Evolutionary conservation across 2,329 filamentous ascomycete species (phyloP), one percentile per base, ranked within the genome.

Genomic region (Nothomitra cinnamomea): DNA sequence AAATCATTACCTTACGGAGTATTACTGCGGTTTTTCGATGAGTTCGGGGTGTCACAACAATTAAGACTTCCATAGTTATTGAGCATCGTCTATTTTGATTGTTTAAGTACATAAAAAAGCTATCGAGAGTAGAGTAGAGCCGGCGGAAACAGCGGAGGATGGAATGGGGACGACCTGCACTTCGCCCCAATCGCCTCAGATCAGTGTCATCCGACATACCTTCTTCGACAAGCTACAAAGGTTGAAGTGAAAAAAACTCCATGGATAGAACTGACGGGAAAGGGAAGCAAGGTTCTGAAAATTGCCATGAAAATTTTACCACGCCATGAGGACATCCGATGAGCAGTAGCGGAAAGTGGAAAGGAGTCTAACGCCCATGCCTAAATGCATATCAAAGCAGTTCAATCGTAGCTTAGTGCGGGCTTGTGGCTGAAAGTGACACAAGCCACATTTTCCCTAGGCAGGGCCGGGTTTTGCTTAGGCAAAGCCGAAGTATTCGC

Each of bases 401-500:
- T 22, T 17, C n/a, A 25, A 32, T 15, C 49, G 36, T 41, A 17
- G 32, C 45, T n/a, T 36, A n/a, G 21, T 51, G 43, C 38, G 25
- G 41, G 22, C 42, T 41, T 21, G 13, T n/a, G 24, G 32, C 8
- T 43, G 25, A 56, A 42, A 53, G 51, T 47, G 25, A 53, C 15
- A 47, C 48, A 28, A 5, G 25, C 41, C 32, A 54, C 38, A 51
- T 51, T 24, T 15, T 13, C 53, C 54, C 38, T 53, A 1, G 25
- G 17, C n/a, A 38, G 28, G 32, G 17, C n/a, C 42, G 51, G 12
- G 41, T 35, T 53, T 55, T 54, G 35, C 61, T 74, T 83, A 96
- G 62, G 92, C 90, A 69, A 98, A 96, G 57, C 92, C 92, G 68
- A 98, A 98, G 67, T 82, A 96, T 67, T 96, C 90, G 71, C 88